Base-by-base conservation (phyloP, 2,329 filamentous ascomycete species). In the Apiospora marii region DNA sequence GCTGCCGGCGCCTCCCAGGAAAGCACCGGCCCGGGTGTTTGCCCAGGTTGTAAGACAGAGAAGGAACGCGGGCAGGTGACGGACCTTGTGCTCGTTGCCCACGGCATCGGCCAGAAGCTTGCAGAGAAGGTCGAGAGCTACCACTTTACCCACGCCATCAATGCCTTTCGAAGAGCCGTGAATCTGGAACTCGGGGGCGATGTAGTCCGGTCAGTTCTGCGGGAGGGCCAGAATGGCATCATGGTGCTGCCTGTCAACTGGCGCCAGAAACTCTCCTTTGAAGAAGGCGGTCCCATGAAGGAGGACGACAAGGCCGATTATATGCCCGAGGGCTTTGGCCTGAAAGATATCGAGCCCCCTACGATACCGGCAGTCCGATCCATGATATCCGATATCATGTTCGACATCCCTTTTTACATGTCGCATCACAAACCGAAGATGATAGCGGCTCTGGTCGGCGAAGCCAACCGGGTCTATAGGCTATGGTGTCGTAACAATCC, bases 381-480 rank as follows among this genome's bases (percentile, higher is more conserved):
- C 79, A 91, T 99, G 80, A 97, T 99, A 74, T 97, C 94, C 58
- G 96, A 99, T 81, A 94, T 99, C 77, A 98, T 99, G 94, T 92
- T 98, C 69, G 96, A 99, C 80, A 96, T 99, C 69, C 96, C 96
- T 0, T 98, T 98, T 80, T 99, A 98, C 83, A 92, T 99, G 84
- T 98, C 96, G 0, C 93, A 97, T 73, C 96, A 98, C 83, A 98
- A 98, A 79, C 90, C 92, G 4, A 98, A 95, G 82, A 98, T 99
- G 95, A 93, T 98, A 69, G 89, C 92, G 61, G 95, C 96, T 0
- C 91, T 98, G 68, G 92, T 97, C 53, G 89, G 89, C 73, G 96
- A 99, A 84, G 96, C 96, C 10, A 99, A 99, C 79, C 90, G 96
- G 6, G 94, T 99, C n/a, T 98, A 98, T 80, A 90, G 93, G 24